phyloP scores from a whole-genome alignment of 73 alveolate genomes.

The Durusdinium trenchii region DNA sequence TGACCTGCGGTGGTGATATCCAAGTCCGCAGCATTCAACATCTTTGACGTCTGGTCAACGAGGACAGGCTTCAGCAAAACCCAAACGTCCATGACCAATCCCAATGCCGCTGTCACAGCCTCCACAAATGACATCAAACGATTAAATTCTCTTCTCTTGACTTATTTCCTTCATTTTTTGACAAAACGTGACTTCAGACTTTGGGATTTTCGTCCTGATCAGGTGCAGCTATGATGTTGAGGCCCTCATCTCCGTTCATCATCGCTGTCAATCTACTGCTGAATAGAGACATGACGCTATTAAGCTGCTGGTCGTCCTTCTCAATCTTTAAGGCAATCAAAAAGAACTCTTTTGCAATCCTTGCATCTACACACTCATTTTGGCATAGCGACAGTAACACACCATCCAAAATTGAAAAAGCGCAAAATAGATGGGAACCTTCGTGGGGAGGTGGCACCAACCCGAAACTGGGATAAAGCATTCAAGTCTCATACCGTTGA shows the following conservation, averaged over 20 bases:
- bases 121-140: neutral
- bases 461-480: too few relatives aligned
- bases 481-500: too few relatives aligned
- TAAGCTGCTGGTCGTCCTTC: neutral
- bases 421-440: neutral
- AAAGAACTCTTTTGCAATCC: constrained; percentile 40
- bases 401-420: neutral
- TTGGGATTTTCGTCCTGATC: neutral
- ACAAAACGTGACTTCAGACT: neutral
- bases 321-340: neutral
- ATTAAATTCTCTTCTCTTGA: neutral
- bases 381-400: neutral
- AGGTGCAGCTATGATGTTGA: constrained; percentile 16
- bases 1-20: neutral
- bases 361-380: neutral
- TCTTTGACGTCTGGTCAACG: neutral
- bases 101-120: neutral
- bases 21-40: neutral
- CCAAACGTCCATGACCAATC: neutral
- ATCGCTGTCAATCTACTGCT: neutral
- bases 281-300: neutral
- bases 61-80: neutral
- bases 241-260: constrained; percentile 3
- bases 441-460: too few relatives aligned
- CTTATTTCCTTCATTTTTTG: neutral